Conservation (phyloP, 179 eudicot genomes). For the Heliamphora pulchella region DNA sequence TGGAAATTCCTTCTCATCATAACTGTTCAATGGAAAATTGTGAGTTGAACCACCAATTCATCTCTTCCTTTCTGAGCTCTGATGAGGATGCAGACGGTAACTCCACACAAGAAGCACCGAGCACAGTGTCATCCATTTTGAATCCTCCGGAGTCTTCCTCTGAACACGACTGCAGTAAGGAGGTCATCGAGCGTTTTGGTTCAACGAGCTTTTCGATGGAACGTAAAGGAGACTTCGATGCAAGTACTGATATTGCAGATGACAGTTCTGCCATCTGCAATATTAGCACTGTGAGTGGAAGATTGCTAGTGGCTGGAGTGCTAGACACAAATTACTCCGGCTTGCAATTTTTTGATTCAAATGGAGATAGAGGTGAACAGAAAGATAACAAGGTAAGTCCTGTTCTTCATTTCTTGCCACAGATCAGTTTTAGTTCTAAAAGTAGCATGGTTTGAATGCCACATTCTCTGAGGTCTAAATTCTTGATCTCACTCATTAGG, state of each 20-base stretch:
- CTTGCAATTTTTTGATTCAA: neutral
- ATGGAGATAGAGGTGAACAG: neutral
- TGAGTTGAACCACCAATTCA: slow-evolving; percentile 8
- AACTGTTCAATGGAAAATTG: slow-evolving; percentile 10
- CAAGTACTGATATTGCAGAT: neutral
- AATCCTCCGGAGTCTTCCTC: neutral
- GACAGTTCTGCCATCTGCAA: neutral
- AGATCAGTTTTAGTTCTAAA: neutral
- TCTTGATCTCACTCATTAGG: neutral
- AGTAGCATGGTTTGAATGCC: neutral
- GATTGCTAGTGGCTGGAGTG: neutral
- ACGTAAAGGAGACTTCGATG: neutral
- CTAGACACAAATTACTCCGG: neutral
- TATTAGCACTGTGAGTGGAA: neutral
- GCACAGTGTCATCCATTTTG: neutral
- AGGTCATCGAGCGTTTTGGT: neutral
- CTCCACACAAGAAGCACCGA: slow-evolving; percentile 3
- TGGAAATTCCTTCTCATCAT: neutral
- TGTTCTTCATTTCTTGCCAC: slow-evolving; percentile 1
- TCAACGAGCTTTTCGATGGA: neutral
- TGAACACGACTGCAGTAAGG: neutral
- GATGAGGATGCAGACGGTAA: neutral
- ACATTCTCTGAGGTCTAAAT: neutral
- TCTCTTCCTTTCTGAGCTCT: slow-evolving; percentile 11
- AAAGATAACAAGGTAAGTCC: slow-evolving; percentile 1